These are phyloP conservation scores for Fusarium transvaalense DNA, from an alignment of 2,329 filamentous ascomycete genomes.

Conservation along the genomic window DNA sequence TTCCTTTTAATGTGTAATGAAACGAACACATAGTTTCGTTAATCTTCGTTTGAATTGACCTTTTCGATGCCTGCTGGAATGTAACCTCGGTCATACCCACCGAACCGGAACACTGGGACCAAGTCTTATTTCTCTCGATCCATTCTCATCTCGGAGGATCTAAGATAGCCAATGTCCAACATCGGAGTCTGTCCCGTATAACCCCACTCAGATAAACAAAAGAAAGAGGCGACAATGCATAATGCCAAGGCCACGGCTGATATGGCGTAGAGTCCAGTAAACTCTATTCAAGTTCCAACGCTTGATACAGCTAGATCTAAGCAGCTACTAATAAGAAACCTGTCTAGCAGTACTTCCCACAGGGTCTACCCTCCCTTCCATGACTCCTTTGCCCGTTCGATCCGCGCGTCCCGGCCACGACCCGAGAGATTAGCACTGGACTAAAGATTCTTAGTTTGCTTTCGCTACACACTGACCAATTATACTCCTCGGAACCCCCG, in stretches of 20 bases:
- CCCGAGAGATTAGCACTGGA: neutral
- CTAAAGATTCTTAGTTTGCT: neutral
- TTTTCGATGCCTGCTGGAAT: no score
- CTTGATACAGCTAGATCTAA: neutral
- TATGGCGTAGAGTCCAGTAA: neutral
- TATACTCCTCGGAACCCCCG: no score
- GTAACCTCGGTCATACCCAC: neutral
- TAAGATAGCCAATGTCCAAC: neutral
- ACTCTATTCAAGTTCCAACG: neutral
- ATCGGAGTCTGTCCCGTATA: neutral
- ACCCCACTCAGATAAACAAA: neutral
- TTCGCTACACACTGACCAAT: neutral
- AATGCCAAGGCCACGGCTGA: neutral
- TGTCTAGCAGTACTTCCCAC: neutral
- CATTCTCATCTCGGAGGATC: neutral
- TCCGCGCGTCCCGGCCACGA: neutral
- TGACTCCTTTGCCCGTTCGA: neutral
- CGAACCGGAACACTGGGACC: neutral
- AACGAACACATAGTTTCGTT: neutral
- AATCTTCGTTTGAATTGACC: neutral
- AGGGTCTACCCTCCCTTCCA: slow-evolving; percentile 8
- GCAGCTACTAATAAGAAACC: neutral
- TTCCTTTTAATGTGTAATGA: slow-evolving; percentile 36
- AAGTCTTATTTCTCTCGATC: neutral
- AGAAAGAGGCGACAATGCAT: neutral